phyloP scores from a whole-genome alignment of 306 rosid species.

The Pueraria montana region DNA sequence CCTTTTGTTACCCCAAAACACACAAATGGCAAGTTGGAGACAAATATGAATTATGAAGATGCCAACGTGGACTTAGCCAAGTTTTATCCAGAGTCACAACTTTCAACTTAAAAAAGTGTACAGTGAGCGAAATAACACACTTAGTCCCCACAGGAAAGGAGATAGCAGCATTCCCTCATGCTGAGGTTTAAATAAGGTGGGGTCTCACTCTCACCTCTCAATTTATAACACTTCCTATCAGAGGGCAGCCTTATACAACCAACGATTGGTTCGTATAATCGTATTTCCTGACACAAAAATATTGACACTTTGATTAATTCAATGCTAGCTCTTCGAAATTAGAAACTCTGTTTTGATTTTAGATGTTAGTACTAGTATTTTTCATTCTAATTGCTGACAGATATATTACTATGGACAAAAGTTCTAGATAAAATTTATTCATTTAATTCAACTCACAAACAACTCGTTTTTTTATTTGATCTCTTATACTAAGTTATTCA shows the following conservation, averaged over 20 bases:
- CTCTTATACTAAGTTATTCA: constrained; percentile 19
- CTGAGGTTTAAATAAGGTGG: constrained; percentile 30
- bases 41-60: constrained; percentile 13
- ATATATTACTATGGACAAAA: background rate
- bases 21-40: constrained; percentile 5
- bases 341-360: background rate
- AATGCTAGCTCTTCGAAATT: background rate
- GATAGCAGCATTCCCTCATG: background rate
- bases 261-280: constrained; percentile 15
- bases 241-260: constrained; percentile 21
- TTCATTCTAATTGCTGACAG: background rate
- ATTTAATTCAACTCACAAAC: background rate
- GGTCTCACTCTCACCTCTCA: constrained; percentile 15
- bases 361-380: background rate
- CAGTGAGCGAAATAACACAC: background rate
- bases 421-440: background rate
- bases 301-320: background rate
- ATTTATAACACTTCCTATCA: background rate
- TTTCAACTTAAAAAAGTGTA: background rate
- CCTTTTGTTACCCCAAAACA: background rate
- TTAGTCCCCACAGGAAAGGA: constrained; percentile 9
- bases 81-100: constrained; percentile 16
- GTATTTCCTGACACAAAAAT: background rate
- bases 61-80: background rate
- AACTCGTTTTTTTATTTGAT: background rate